phyloP scores from a whole-genome alignment of 1,284 basidiomycete genomes.

The Dichomitus squalens region DNA sequence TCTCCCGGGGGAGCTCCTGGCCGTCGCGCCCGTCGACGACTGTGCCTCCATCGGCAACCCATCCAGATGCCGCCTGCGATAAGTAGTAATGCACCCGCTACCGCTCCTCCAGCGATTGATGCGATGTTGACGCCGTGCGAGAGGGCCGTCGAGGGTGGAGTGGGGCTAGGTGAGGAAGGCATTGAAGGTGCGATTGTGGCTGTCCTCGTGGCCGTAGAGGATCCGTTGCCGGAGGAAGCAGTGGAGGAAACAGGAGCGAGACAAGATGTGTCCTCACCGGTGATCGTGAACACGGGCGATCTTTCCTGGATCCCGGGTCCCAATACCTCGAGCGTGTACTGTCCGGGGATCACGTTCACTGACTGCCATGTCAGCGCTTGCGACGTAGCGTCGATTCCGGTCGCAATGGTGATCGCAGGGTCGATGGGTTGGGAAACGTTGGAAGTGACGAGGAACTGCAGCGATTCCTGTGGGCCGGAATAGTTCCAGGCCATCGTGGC shows the following conservation, averaged over 20 bases:
- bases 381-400: background rate
- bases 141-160: conserved; percentile 1
- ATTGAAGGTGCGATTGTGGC: conserved; percentile 3
- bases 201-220: too few relatives aligned
- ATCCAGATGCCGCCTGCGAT: conserved; percentile 13
- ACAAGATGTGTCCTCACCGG: conserved; percentile 22
- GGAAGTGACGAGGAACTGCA: background rate
- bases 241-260: conserved; percentile 3
- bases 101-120: conserved; percentile 35
- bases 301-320: background rate
- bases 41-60: conserved; percentile 23
- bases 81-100: conserved; percentile 31
- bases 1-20: background rate
- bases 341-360: conserved; percentile 31
- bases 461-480: background rate
- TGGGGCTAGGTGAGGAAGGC: conserved; percentile 4
- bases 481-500: background rate
- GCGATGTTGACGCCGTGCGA: conserved; percentile 11
- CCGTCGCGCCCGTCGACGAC: conserved; percentile 10
- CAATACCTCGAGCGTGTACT: conserved; percentile 26
- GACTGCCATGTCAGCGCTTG: conserved; percentile 17
- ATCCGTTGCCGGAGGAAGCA: conserved; percentile 1
- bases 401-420: background rate
- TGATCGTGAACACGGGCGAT: conserved; percentile 27
- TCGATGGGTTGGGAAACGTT: background rate